Conservation (phyloP, 345 rosid genomes). For the Citropsis articulata region DNA sequence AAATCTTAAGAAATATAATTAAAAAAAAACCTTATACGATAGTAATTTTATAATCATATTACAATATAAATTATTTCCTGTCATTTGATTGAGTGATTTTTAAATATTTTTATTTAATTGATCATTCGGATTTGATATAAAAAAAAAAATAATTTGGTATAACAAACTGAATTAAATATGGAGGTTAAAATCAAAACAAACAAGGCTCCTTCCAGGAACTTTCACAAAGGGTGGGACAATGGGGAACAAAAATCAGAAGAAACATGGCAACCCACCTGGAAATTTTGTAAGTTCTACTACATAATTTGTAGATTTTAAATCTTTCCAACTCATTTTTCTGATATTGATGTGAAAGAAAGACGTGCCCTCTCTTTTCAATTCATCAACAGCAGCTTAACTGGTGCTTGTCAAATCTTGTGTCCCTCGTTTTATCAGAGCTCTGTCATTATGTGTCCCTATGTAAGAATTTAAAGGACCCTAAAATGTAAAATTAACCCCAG, state of each 20-base stretch:
- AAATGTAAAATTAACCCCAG: no score
- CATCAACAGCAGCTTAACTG: background rate
- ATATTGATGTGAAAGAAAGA: constrained; percentile 23
- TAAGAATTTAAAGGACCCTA: background rate
- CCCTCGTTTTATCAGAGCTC: background rate
- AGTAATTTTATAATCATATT: no score
- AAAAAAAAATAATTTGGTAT: no score
- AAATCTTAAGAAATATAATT: no score
- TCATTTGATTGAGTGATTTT: no score
- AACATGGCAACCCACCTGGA: constrained; percentile 23
- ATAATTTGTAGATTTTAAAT: background rate
- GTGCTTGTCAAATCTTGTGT: constrained; percentile 21
- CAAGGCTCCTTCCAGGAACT: constrained; percentile 27
- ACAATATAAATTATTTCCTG: no score
- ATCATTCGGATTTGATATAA: no score
- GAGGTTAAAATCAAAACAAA: background rate
- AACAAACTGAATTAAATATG: background rate
- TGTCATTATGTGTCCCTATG: background rate
- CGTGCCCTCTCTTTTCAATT: background rate
- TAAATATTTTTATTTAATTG: no score
- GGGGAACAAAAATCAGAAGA: constrained; percentile 19
- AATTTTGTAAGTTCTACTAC: background rate
- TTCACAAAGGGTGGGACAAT: constrained; percentile 11
- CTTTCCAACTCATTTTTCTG: constrained; percentile 19
- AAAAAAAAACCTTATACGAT: no score